Conservation (phyloP, 495 filamentous ascomycete species). For the Podospora australis region DNA sequence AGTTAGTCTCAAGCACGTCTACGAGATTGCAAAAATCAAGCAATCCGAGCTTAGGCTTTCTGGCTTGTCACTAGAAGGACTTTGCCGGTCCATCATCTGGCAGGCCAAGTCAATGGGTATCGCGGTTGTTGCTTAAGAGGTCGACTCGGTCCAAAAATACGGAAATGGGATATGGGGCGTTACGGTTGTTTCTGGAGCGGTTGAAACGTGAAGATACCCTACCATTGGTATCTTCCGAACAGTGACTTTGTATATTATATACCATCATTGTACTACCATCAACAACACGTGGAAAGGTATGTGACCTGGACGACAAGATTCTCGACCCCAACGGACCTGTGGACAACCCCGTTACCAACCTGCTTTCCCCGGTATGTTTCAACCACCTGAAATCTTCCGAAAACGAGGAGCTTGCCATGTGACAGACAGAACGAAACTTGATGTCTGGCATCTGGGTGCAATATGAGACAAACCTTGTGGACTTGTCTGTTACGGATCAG, state of each 20-base stretch:
- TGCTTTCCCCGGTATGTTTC: too few relatives aligned
- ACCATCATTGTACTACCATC: neutral
- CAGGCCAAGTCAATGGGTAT: constrained; percentile 88
- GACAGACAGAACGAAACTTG: too few relatives aligned
- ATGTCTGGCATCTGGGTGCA: neutral
- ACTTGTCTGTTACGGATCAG: neutral
- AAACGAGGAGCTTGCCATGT: too few relatives aligned
- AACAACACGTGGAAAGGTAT: neutral
- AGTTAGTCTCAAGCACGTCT: constrained; percentile 90
- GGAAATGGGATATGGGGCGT: constrained; percentile 17
- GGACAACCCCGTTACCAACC: too few relatives aligned
- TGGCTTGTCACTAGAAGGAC: constrained; percentile 69
- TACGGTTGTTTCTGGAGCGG: constrained; percentile 25
- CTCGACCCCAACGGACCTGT: too few relatives aligned
- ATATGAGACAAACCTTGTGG: neutral
- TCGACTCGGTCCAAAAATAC: neutral
- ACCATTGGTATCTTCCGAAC: constrained; percentile 3
- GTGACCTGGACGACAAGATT: too few relatives aligned
- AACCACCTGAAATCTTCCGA: too few relatives aligned
- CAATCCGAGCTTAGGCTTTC: constrained; percentile 73
- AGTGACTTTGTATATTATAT: constrained; percentile 7
- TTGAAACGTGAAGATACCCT: constrained; percentile 6
- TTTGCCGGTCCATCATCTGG: constrained; percentile 79
- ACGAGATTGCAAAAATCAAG: constrained; percentile 98
- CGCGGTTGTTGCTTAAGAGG: constrained; percentile 58